Evolutionary conservation across 2,329 filamentous ascomycete species (phyloP).

Genomic region (Apiospora arundinis): DNA sequence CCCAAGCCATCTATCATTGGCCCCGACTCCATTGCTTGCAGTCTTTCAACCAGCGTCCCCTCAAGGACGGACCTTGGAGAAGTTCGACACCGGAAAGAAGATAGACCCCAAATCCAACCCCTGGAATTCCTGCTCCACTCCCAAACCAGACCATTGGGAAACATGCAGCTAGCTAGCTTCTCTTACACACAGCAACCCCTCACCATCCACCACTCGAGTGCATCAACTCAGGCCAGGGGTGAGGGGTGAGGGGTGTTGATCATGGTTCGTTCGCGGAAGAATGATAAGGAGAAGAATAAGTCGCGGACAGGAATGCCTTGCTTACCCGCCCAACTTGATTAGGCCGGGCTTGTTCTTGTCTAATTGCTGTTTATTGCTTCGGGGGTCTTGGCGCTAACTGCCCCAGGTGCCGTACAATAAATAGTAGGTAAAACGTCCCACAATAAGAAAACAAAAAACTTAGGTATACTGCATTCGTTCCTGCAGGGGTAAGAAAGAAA

Average conservation of each 20-base stretch:
- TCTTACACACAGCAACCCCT: background rate
- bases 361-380: too few species aligned
- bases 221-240: too few species aligned
- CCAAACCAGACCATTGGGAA: slow-evolving; percentile 1
- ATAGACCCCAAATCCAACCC: background rate
- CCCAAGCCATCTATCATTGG: background rate
- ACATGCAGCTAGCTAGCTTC: background rate
- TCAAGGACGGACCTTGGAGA: slow-evolving; percentile 2
- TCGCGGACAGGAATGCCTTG: background rate
- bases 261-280: background rate
- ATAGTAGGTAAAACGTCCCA: too few species aligned
- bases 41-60: background rate
- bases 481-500: background rate
- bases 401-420: background rate
- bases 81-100: background rate
- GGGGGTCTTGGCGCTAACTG: background rate
- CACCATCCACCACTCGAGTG: background rate
- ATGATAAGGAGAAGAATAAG: too few species aligned
- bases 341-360: too few species aligned
- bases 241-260: too few species aligned
- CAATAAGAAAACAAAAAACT: background rate
- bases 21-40: background rate
- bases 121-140: background rate
- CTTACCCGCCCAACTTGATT: background rate
- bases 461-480: background rate